Evolutionary conservation across 139 green algal species (phyloP).

Genomic region (Microglena sp.): DNA sequence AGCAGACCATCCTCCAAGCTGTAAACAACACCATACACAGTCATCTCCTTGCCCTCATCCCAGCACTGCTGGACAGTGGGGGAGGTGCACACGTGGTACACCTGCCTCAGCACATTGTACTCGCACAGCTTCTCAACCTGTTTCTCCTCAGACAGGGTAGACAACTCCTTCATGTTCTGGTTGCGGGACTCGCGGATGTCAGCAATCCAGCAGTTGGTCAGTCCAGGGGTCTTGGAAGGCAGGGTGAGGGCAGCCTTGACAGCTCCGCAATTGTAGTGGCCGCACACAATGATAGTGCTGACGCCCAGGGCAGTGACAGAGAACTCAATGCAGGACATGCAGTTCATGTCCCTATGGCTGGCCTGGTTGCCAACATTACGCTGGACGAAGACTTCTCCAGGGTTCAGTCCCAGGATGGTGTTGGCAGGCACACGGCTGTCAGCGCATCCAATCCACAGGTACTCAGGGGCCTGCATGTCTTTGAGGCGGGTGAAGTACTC

Average conservation of each 20-base stretch:
- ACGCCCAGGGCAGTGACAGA: conserved; percentile 48
- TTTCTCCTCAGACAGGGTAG: conserved; percentile 42
- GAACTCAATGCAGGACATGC: conserved; percentile 67
- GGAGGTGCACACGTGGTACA: conserved; percentile 64
- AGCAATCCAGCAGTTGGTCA: not conserved
- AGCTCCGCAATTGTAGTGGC: too few relatives aligned
- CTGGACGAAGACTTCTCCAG: conserved; percentile 74
- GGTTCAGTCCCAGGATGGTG: conserved; percentile 51
- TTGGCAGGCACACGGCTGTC: conserved; percentile 55
- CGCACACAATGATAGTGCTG: too few relatives aligned
- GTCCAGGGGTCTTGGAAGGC: too few relatives aligned
- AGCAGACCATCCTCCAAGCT: conserved; percentile 38
- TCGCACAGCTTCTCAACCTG: conserved; percentile 47
- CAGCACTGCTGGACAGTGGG: conserved; percentile 67
- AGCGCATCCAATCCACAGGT: conserved; percentile 74
- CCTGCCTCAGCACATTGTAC: conserved; percentile 58
- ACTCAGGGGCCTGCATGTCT: conserved; percentile 49
- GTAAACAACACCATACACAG: conserved; percentile 66
- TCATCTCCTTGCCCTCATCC: conserved; percentile 53
- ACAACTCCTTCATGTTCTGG: conserved; percentile 80
- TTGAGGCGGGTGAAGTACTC: conserved; percentile 12
- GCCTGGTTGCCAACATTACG: conserved; percentile 79
- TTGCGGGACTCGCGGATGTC: not conserved
- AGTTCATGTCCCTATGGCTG: conserved; percentile 74
- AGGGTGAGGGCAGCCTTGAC: too few relatives aligned